Evolutionary conservation across 352 stramenopile genomes (phyloP).

Genomic region (Pythium aristosporum): DNA sequence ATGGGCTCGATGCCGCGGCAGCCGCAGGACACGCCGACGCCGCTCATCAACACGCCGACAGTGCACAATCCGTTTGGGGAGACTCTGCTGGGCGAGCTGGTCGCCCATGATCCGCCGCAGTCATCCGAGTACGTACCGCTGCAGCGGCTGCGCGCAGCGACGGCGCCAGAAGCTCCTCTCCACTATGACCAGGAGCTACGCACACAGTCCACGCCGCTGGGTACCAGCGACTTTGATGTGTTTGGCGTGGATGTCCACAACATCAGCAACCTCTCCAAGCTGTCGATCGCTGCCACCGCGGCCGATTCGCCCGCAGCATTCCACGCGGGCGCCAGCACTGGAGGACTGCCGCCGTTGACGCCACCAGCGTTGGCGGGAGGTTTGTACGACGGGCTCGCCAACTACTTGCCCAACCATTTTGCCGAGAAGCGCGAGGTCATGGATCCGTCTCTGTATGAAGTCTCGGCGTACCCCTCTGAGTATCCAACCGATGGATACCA

Average conservation of each 20-base stretch:
- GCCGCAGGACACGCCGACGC: slow-evolving; percentile 15
- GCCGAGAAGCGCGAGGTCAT: slow-evolving; percentile 19
- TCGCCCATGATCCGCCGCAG: slow-evolving; percentile 12
- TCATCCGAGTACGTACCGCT: neutral
- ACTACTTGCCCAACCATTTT: slow-evolving; percentile 23
- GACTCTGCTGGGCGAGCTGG: slow-evolving; percentile 24
- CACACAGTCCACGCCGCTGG: neutral
- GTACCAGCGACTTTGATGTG: slow-evolving; percentile 16
- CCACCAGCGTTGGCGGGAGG: neutral
- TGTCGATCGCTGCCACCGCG: slow-evolving; percentile 20
- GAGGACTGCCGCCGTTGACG: neutral
- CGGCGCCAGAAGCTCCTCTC: neutral
- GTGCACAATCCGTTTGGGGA: slow-evolving; percentile 28
- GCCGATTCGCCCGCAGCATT: slow-evolving; percentile 1
- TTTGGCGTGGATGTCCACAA: slow-evolving; percentile 17
- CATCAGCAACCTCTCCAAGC: slow-evolving; percentile 25
- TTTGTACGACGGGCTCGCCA: slow-evolving; percentile 9
- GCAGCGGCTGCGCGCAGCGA: slow-evolving; percentile 12
- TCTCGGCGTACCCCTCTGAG: neutral
- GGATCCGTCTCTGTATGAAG: slow-evolving; percentile 13
- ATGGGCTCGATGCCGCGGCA: slow-evolving; percentile 29
- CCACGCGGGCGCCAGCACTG: neutral
- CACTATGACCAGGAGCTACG: neutral
- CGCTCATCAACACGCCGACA: slow-evolving; percentile 17
- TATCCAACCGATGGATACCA: slow-evolving; percentile 11